phyloP scores from a whole-genome alignment of 805 yeast species.

The Clavispora fructus region DNA sequence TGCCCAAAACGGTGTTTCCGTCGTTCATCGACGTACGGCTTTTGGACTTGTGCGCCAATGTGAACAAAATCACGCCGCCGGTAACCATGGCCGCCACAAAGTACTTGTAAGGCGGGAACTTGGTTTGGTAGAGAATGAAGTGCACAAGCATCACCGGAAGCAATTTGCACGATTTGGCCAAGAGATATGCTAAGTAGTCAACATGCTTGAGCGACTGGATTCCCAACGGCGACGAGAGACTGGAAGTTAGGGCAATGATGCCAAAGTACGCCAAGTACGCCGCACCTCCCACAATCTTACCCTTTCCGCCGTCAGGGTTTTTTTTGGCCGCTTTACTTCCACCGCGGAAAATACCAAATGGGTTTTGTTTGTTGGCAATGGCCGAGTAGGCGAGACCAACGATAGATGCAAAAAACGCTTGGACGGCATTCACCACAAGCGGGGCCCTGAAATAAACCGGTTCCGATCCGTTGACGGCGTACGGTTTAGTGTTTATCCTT shows the following conservation, averaged over 20 bases:
- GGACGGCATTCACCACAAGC: constrained; percentile 68
- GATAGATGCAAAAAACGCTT: constrained; percentile 65
- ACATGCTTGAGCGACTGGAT: constrained; percentile 74
- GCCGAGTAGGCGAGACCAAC: constrained; percentile 60
- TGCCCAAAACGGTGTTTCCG: constrained; percentile 50
- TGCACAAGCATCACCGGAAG: constrained; percentile 93
- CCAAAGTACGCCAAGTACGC: constrained; percentile 32
- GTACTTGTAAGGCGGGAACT: constrained; percentile 72
- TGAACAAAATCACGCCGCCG: constrained; percentile 75
- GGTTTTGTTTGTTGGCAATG: constrained; percentile 21
- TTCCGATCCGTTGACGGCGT: constrained; percentile 43
- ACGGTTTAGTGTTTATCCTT: constrained; percentile 70
- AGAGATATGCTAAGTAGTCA: constrained; percentile 75
- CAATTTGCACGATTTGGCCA: constrained; percentile 90
- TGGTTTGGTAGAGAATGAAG: constrained; percentile 58
- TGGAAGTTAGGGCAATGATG: constrained; percentile 65
- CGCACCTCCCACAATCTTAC: neutral
- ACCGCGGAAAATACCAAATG: constrained; percentile 6
- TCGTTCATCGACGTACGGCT: constrained; percentile 28
- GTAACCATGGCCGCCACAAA: constrained; percentile 76
- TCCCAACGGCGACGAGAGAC: constrained; percentile 79
- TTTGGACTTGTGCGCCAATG: constrained; percentile 42
- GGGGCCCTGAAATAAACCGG: constrained; percentile 64
- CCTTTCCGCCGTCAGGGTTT: neutral
- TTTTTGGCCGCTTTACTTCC: neutral